Evolutionary conservation across 305 asterid species (phyloP), one percentile per base, ranked within the genome.

Genomic region (Fraxinus nigra): DNA sequence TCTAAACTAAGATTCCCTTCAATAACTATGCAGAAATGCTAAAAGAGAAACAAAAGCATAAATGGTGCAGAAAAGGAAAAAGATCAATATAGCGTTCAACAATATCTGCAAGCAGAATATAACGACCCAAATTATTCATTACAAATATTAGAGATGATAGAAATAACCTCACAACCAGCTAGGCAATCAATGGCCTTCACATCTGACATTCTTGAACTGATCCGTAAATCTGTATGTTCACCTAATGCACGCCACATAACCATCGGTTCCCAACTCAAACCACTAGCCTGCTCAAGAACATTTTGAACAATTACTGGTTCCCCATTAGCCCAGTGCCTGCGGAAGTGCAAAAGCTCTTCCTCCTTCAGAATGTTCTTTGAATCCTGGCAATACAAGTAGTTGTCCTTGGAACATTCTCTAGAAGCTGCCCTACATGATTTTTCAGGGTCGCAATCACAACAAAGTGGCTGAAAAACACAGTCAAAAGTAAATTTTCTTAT

Each of bases 181-280:
- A 94, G 87, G 82, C 99, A 96, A 87, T 96, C 98, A 11, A 96
- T 88, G 74, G 99, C 97, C 86, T 92, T 94, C 40, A 96, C 98
- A 72, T 86, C 89, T 6, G 93, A 89, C 88, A 85, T 90, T 83
- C 87, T 92, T 72, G 95, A 84, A 85, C 88, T 74, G 76, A 85
- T 81, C 40, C 69, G 65, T 7, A 74, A 82, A 84, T 94, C 89
- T 33, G 79, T 70, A 81, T 86, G 89, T 87, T 90, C 95, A 65
- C 92, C 87, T 87, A 95, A 83, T 69, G 97, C 97, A 59, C 99
- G 98, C 97, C 90, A 90, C 97, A 95, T 94, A 69, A 95, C 99
- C 97, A 86, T 87, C 11, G 99, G 99, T 85, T 94, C 98, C 99
- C 99, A 94, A 82, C 99, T 95, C 80, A 95, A 83, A 6, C 97